A percentile compares a stretch with the other conserved stretches of the same genome.
Evolutionary conservation across 2,329 filamentous ascomycete genomes (phyloP).

Genomic region (Trichoderma endophyticum): DNA sequence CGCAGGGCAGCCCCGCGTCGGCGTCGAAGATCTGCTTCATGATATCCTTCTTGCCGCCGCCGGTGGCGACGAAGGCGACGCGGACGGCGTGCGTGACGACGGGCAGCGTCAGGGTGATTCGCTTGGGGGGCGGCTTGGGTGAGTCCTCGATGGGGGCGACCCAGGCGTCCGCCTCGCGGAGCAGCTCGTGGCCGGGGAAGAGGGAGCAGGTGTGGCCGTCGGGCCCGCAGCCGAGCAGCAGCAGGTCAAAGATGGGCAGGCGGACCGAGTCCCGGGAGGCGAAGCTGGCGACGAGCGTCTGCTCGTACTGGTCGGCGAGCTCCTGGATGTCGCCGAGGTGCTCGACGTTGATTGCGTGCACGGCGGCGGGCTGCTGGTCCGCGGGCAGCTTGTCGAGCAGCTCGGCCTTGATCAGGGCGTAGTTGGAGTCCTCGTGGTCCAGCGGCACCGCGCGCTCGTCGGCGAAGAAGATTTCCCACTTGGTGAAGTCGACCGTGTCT

Average conservation of each 20-base stretch:
- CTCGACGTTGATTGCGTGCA: conserved; percentile 71
- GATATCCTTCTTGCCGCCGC: conserved; percentile 83
- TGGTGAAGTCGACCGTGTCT: conserved; percentile 71
- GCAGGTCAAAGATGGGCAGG: conserved; percentile 89
- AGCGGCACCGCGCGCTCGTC: conserved; percentile 94
- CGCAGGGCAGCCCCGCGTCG: conserved; percentile 74
- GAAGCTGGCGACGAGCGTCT: conserved; percentile 79
- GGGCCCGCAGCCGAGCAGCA: conserved; percentile 89
- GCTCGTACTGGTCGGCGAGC: conserved; percentile 90
- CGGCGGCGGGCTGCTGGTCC: conserved; percentile 60
- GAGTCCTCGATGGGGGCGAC: conserved; percentile 89
- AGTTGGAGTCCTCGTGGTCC: conserved; percentile 92
- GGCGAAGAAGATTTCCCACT: conserved; percentile 98
- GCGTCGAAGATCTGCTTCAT: conserved; percentile 89
- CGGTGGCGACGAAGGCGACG: conserved; percentile 89
- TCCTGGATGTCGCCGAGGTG: conserved; percentile 78
- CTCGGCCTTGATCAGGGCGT: conserved; percentile 80
- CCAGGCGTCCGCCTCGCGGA: conserved; percentile 87
- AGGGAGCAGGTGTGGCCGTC: conserved; percentile 97
- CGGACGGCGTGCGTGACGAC: conserved; percentile 84
- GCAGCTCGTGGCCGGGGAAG: conserved; percentile 83
- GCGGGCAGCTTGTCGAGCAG: conserved; percentile 82
- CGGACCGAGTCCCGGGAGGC: conserved; percentile 91
- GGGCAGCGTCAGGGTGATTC: conserved; percentile 89
- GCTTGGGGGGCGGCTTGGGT: conserved; percentile 85